A percentile compares a stretch with the other conserved stretches of the same genome.
Conservation (phyloP, 2,329 filamentous ascomycete species). For the Ophiostoma quercus region DNA sequence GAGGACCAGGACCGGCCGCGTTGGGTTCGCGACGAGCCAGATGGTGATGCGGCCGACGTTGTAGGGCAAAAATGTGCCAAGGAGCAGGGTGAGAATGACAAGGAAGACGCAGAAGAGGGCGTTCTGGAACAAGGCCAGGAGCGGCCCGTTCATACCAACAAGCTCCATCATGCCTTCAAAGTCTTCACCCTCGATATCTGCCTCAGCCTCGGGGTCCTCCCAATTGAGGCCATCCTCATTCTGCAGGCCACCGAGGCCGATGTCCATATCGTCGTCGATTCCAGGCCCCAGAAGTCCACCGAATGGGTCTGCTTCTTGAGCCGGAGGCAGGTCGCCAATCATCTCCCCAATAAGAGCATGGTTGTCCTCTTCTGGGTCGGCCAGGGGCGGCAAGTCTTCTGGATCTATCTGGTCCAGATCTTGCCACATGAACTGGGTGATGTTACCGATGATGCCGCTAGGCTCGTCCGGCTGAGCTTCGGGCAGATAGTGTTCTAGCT, state of each 20-base stretch:
- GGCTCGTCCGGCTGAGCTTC: background rate
- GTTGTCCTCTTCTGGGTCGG: conserved; percentile 32
- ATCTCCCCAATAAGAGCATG: conserved; percentile 32
- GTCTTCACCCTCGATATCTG: conserved; percentile 82
- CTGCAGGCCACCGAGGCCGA: conserved; percentile 35
- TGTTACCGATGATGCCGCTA: background rate
- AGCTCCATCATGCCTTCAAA: conserved; percentile 94
- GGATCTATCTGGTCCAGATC: conserved; percentile 50
- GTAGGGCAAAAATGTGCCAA: conserved; percentile 87
- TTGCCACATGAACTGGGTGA: conserved; percentile 53
- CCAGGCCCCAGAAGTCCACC: background rate
- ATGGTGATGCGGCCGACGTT: conserved; percentile 82
- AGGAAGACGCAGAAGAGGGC: conserved; percentile 89
- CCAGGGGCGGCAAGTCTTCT: conserved; percentile 44
- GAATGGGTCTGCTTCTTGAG: background rate
- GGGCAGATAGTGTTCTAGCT: background rate
- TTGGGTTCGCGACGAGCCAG: conserved; percentile 71
- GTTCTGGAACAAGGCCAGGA: conserved; percentile 87
- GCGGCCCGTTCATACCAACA: conserved; percentile 89
- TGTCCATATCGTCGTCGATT: conserved; percentile 49
- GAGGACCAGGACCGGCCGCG: conserved; percentile 67
- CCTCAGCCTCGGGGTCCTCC: conserved; percentile 61
- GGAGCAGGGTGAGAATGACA: conserved; percentile 77
- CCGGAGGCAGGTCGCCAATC: conserved; percentile 32
- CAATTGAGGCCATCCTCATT: background rate